Conservation (phyloP, 352 stramenopile species). For the Globisporangium barbulae region DNA sequence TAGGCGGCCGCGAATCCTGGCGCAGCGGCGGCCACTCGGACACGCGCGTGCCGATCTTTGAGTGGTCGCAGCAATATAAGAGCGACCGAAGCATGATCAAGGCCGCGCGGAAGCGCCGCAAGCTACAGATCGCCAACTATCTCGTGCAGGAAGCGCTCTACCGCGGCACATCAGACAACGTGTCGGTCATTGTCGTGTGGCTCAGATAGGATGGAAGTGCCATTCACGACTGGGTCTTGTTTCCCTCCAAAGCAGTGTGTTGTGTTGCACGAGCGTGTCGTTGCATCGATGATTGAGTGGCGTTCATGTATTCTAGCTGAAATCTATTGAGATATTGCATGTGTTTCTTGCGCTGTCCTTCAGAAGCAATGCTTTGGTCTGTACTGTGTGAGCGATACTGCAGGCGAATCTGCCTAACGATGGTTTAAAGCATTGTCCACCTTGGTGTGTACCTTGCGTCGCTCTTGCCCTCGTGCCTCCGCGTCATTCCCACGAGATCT, state of each 20-base stretch:
- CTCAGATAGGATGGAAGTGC: constrained; percentile 42
- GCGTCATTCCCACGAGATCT: no score
- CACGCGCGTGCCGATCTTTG: constrained; percentile 82
- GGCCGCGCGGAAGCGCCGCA: constrained; percentile 77
- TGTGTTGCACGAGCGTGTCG: background rate
- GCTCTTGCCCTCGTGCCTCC: no score
- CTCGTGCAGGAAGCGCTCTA: constrained; percentile 90
- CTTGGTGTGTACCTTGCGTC: no score
- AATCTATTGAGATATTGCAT: background rate
- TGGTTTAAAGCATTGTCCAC: no score
- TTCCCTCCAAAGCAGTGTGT: background rate
- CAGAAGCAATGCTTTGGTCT: background rate
- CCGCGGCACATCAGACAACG: constrained; percentile 89
- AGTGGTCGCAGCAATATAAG: constrained; percentile 90
- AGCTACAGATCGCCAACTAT: constrained; percentile 91
- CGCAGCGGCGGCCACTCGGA: constrained; percentile 76
- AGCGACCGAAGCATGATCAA: constrained; percentile 90
- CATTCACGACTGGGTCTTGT: background rate
- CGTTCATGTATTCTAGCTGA: background rate
- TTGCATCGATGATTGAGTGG: background rate
- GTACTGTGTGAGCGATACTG: no score
- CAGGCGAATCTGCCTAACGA: no score
- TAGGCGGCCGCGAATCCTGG: constrained; percentile 79
- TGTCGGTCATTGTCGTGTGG: constrained; percentile 90
- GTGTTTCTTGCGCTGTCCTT: background rate